phyloP scores from a whole-genome alignment of 345 rosid genomes.

The Arabis hirsuta region DNA sequence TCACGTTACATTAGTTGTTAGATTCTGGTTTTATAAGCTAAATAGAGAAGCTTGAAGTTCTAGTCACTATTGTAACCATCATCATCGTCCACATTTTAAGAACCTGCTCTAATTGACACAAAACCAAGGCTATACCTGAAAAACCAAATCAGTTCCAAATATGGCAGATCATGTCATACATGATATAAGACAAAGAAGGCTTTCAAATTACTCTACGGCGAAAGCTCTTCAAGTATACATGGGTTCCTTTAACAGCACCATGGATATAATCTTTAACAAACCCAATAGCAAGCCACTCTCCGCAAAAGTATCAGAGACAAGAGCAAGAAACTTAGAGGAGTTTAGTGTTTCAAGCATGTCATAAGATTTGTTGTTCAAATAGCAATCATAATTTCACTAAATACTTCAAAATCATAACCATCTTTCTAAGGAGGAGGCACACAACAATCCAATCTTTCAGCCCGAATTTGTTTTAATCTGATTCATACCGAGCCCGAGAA shows the following conservation, averaged over 20 bases:
- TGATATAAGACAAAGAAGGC: neutral
- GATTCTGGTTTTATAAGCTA: neutral
- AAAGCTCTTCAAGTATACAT: constrained; percentile 76
- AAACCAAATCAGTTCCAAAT: constrained; percentile 22
- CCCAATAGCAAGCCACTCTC: constrained; percentile 80
- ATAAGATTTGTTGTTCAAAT: neutral
- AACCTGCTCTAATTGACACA: constrained; percentile 88
- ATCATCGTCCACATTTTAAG: constrained; percentile 73
- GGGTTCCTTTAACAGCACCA: constrained; percentile 84
- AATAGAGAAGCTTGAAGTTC: constrained; percentile 24
- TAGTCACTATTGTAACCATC: constrained; percentile 84
- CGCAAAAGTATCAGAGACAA: constrained; percentile 52
- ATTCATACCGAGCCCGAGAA: constrained; percentile 1
- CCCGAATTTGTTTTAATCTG: constrained; percentile 1
- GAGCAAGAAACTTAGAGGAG: constrained; percentile 10
- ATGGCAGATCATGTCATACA: neutral
- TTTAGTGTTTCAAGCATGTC: constrained; percentile 12
- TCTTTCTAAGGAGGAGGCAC: constrained; percentile 82
- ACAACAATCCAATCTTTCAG: constrained; percentile 92
- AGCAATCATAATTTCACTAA: neutral
- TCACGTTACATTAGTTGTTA: too few species aligned
- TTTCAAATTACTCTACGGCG: constrained; percentile 47
- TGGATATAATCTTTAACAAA: constrained; percentile 87
- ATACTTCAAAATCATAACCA: constrained; percentile 57
- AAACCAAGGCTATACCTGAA: constrained; percentile 86